Evolutionary conservation across 345 rosid species (phyloP), one percentile per base, ranked within the genome.

Genomic region (Clausena lansium): DNA sequence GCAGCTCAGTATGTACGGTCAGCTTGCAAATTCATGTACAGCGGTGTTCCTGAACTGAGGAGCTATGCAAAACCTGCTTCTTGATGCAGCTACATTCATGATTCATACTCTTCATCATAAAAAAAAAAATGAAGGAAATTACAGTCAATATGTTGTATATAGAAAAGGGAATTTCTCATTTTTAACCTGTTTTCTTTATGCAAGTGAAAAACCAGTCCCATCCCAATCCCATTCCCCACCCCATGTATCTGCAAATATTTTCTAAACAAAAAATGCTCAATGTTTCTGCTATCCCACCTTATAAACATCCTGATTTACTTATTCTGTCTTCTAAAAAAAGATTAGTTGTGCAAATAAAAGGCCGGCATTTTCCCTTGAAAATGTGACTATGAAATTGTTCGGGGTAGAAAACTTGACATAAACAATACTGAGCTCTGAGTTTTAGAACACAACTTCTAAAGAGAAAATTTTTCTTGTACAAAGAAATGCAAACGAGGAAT

Each of bases 21-120:
- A 86, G 80, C 82, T 90, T 84, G 84, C 86, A 77, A 87, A 81
- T 28, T 83, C 90, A 38, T 83, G 90, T 80, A 81, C 89, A 83
- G 86, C 20, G 27, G 81, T 85, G 71, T 88, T 85, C 81, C 76
- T 90, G 74, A 89, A 78, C 83, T 86, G 83, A 83, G 67, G 61
- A 15, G 47, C 75, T 24, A 75, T 32, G 33, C 50, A 14, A 8
- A 33, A 55, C 0, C 25, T 72, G 35, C 20, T 33, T 72, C 25
- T 35, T 45, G 50, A 45, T 22, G 50, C 30, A 71, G 14, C 20
- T 27, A 13, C 13, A 14, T 38, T 28, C 76, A 73, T 73, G 6
- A 14, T 38, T 28, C 76, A 73, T 73, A 11, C 25, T 36, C 30
- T 72, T 35, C 5, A 27, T 39, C 11, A 27, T 9, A 10, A 14